phyloP scores from a whole-genome alignment of 208 protist genomes.

The Trypanosoma mega region DNA sequence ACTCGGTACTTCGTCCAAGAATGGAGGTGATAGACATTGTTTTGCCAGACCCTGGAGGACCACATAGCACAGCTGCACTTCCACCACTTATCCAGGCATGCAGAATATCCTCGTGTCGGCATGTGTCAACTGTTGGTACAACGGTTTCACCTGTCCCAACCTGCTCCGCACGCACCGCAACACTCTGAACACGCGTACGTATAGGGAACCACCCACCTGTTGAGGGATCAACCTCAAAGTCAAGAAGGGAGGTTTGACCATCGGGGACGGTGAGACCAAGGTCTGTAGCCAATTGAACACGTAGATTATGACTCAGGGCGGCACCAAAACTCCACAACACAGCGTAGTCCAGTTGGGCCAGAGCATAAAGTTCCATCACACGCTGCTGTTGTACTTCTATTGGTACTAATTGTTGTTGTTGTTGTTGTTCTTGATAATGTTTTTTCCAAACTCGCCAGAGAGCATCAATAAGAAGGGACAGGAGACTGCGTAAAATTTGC shows the following conservation, averaged over 20 bases:
- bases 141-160: conserved; percentile 94
- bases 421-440: too few relatives aligned
- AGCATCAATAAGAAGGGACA: conserved; percentile 90
- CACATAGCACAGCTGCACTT: conserved; percentile 95
- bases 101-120: conserved; percentile 96
- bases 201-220: conserved; percentile 81
- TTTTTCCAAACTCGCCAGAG: conserved; percentile 91
- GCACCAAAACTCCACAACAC: conserved; percentile 96
- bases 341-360: conserved; percentile 89
- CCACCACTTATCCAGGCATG: conserved; percentile 94
- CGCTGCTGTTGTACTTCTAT: too few relatives aligned
- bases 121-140: conserved; percentile 98
- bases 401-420: too few relatives aligned
- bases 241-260: conserved; percentile 33
- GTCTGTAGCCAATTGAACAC: conserved; percentile 56
- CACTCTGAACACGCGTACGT: conserved; percentile 69
- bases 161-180: conserved; percentile 90
- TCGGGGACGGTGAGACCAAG: conserved; percentile 44
- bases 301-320: conserved; percentile 48
- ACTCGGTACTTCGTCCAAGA: conserved; percentile 90
- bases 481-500: conserved; percentile 89
- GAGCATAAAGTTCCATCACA: conserved; percentile 51
- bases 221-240: conserved; percentile 81
- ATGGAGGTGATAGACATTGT: conserved; percentile 97
- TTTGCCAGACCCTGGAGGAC: conserved; percentile 98